These are phyloP conservation scores for Solanum hybrid DNA, from an alignment of 305 asterid genomes.

Conservation along the genomic window DNA sequence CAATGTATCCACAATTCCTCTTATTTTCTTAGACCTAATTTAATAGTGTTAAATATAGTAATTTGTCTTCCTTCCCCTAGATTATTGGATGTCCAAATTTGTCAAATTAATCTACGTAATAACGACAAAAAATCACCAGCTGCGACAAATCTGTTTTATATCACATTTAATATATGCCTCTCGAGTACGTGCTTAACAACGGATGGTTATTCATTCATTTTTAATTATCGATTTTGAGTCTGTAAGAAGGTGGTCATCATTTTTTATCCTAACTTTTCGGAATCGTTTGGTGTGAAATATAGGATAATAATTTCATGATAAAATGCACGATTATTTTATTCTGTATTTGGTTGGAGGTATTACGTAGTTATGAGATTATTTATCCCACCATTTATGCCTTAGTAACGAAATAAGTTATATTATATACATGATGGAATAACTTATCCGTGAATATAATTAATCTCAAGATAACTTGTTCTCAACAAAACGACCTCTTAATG, in stretches of 20 bases:
- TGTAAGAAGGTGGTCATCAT: background rate
- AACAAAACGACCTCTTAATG: background rate
- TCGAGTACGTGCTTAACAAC: background rate
- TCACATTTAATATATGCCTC: background rate
- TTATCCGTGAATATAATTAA: too few species aligned
- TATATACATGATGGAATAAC: too few species aligned
- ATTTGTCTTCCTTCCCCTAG: background rate
- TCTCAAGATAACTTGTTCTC: background rate
- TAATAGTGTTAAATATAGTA: background rate
- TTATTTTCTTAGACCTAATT: background rate
- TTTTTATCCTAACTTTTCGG: rapidly evolving
- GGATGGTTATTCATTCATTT: background rate
- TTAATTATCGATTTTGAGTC: background rate
- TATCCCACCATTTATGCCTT: too few species aligned
- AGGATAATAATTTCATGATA: background rate
- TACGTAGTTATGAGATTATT: too few species aligned
- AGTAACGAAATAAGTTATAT: too few species aligned
- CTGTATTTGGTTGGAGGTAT: background rate
- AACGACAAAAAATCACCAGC: constrained; percentile 15
- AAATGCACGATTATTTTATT: too few species aligned
- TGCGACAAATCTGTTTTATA: constrained; percentile 8
- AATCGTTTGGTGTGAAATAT: background rate
- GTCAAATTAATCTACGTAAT: background rate
- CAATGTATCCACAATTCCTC: background rate
- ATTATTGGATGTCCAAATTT: constrained; percentile 1